phyloP scores from a whole-genome alignment of 1,139 yeast species.

The Kazachstania sp. region DNA sequence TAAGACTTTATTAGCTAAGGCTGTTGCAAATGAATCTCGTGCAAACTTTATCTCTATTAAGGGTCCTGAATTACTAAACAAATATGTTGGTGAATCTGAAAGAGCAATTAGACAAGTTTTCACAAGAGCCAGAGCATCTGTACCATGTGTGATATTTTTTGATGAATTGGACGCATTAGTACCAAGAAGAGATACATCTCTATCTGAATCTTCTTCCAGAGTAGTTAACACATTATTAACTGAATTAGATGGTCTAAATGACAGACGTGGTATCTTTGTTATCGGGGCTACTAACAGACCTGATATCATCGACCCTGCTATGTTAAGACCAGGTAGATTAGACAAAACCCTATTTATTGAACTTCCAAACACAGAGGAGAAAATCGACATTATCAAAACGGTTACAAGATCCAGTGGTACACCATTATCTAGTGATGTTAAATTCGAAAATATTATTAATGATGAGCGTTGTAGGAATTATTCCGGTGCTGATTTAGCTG shows the following conservation, averaged over 20 bases:
- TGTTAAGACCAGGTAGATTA: constrained; percentile 93
- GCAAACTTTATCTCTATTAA: constrained; percentile 93
- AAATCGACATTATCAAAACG: constrained; percentile 73
- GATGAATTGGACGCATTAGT: constrained; percentile 95
- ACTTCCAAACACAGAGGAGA: constrained; percentile 68
- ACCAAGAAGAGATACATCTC: constrained; percentile 81
- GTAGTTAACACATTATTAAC: constrained; percentile 92
- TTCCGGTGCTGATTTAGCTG: constrained; percentile 93
- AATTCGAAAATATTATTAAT: constrained; percentile 52
- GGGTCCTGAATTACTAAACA: constrained; percentile 90
- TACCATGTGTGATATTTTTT: constrained; percentile 91
- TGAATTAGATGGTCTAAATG: constrained; percentile 89
- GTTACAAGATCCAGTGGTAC: constrained; percentile 64
- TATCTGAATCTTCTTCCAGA: constrained; percentile 84
- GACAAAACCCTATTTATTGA: constrained; percentile 91
- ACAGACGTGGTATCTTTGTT: constrained; percentile 85
- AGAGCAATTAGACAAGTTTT: constrained; percentile 93
- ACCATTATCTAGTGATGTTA: constrained; percentile 58
- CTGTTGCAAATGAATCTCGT: constrained; percentile 93
- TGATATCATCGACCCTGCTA: constrained; percentile 97
- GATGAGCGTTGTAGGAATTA: constrained; percentile 81
- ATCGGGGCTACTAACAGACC: constrained; percentile 97
- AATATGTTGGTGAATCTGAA: constrained; percentile 95
- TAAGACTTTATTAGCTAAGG: constrained; percentile 89
- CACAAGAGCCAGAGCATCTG: constrained; percentile 86